A percentile compares a stretch with the other conserved stretches of the same genome.
Evolutionary conservation across 371 early-diverging fungal genomes (phyloP).

Genomic region (Rhizoclosmatium hyalinum): DNA sequence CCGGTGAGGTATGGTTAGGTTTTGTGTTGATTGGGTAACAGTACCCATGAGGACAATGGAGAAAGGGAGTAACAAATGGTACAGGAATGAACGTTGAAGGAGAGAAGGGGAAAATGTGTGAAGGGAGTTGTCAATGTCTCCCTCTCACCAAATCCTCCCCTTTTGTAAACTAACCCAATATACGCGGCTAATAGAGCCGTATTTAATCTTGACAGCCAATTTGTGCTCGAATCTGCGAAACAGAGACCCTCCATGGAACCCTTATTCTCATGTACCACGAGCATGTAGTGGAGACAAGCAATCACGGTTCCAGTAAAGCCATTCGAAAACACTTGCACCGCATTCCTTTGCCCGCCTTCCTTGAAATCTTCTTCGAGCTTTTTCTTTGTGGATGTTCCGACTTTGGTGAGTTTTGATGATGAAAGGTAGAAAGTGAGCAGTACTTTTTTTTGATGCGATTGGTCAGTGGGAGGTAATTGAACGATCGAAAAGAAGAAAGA

Average conservation of each 20-base stretch:
- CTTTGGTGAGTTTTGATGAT: slow-evolving; percentile 79
- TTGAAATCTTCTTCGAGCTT: slow-evolving; percentile 65
- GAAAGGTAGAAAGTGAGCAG: slow-evolving; percentile 79
- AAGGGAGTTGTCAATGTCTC: too few species aligned
- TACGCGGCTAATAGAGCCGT: slow-evolving; percentile 31
- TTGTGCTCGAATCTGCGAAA: slow-evolving; percentile 1
- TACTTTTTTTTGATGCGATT: slow-evolving; percentile 30
- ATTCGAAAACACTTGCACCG: slow-evolving; percentile 82
- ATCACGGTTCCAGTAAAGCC: slow-evolving; percentile 74
- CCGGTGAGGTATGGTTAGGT: slow-evolving; percentile 13
- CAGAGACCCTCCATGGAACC: slow-evolving; percentile 11
- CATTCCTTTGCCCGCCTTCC: slow-evolving; percentile 66
- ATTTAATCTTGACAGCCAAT: slow-evolving; percentile 11
- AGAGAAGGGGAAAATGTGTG: too few species aligned
- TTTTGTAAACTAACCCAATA: slow-evolving; percentile 27
- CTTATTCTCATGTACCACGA: slow-evolving; percentile 19
- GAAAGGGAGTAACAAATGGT: background rate
- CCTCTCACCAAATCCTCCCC: too few species aligned
- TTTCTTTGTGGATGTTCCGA: slow-evolving; percentile 72
- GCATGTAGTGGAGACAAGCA: slow-evolving; percentile 65
- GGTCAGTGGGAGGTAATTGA: too few species aligned
- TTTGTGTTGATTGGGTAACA: background rate
- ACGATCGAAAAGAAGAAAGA: slow-evolving; percentile 59
- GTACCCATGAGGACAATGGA: background rate
- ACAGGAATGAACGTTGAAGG: background rate